Evolutionary conservation across 305 asterid species (phyloP).

Genomic region (Fraxinus baroniana): DNA sequence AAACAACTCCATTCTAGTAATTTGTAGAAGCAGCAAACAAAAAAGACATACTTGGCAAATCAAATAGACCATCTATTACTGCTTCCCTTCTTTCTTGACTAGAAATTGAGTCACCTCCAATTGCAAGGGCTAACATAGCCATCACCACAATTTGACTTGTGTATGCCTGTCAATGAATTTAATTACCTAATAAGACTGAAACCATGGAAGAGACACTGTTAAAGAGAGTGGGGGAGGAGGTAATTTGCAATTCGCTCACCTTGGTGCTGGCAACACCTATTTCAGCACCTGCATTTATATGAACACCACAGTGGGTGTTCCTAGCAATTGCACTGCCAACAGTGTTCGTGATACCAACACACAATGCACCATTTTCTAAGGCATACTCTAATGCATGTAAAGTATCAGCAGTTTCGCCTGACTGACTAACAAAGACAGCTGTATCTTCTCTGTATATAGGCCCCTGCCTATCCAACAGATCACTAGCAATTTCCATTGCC

Average conservation of each 20-base stretch:
- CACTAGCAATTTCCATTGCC: conserved; percentile 97
- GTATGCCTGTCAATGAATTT: conserved; percentile 63
- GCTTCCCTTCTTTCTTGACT: conserved; percentile 81
- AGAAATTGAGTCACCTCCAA: conserved; percentile 85
- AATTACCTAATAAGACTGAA: conserved; percentile 18
- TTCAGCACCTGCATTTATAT: conserved; percentile 96
- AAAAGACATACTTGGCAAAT: conserved; percentile 73
- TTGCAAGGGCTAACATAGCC: conserved; percentile 98
- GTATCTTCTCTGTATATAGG: conserved; percentile 96
- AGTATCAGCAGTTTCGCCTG: conserved; percentile 98
- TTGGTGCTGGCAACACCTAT: conserved; percentile 98
- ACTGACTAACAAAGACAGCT: conserved; percentile 90
- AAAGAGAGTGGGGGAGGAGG: not conserved
- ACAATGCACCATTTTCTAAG: conserved; percentile 82
- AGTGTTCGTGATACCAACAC: conserved; percentile 96
- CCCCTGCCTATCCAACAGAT: conserved; percentile 93
- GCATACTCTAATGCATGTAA: conserved; percentile 92
- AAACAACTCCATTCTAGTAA: conserved; percentile 14
- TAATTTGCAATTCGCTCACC: conserved; percentile 38
- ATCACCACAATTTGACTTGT: conserved; percentile 97
- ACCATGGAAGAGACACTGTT: not conserved
- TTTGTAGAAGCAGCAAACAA: conserved; percentile 13
- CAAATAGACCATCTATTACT: conserved; percentile 78
- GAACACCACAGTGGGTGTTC: conserved; percentile 94
- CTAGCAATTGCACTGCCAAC: conserved; percentile 99